Conservation (phyloP, 257 asterid species). For the Solanum paucissectum region DNA sequence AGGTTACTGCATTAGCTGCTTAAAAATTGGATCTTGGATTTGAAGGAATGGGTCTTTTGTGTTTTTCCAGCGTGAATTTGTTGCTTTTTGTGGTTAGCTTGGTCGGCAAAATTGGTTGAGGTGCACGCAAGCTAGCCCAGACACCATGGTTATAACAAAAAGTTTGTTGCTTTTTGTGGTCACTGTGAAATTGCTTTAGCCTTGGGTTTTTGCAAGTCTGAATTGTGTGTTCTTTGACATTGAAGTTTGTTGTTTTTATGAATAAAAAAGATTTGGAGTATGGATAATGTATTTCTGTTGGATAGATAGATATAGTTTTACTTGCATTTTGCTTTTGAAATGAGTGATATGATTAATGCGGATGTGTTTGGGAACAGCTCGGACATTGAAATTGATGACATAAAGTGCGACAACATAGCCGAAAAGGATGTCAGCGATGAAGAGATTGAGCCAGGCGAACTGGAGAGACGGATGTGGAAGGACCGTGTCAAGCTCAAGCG, state of each 20-base stretch:
- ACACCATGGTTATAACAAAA: background rate
- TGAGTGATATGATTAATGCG: background rate
- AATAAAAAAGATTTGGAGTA: background rate
- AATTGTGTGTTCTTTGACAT: background rate
- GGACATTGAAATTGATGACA: conserved; percentile 49
- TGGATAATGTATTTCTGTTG: background rate
- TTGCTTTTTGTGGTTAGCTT: background rate
- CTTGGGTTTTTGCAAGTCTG: background rate
- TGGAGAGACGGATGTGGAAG: conserved; percentile 71
- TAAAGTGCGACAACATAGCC: conserved; percentile 28
- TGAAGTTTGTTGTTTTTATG: background rate
- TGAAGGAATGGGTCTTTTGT: background rate
- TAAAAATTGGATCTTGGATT: background rate
- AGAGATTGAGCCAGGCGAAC: conserved; percentile 51
- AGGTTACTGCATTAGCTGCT: background rate
- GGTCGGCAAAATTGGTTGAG: background rate
- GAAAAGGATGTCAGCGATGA: conserved; percentile 72
- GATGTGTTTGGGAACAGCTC: conserved; percentile 31
- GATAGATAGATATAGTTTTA: background rate
- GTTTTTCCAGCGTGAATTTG: background rate
- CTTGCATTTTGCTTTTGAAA: background rate
- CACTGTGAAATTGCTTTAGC: background rate
- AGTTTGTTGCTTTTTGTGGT: background rate
- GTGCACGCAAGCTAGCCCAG: background rate
- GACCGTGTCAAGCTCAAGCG: conserved; percentile 58